Percentiles rank a stretch among this genome's conserved stretches.
Evolutionary conservation across 352 stramenopile genomes (phyloP).

Genomic region (Phytophthora citrophthora): DNA sequence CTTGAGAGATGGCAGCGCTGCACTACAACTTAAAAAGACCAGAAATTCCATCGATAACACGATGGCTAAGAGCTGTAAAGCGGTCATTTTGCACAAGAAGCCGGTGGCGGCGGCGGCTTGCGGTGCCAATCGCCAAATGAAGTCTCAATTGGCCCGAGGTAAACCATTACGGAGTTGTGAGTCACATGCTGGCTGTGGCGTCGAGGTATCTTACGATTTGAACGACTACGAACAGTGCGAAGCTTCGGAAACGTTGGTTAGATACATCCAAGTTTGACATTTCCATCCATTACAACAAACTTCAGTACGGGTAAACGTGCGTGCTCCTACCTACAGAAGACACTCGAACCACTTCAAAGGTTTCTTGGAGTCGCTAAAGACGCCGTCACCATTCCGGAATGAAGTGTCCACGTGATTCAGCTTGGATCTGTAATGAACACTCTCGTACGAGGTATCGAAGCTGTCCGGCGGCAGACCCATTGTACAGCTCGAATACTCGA

Average conservation of each 20-base stretch:
- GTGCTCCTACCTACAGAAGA: conserved; percentile 38
- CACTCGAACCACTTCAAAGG: conserved; percentile 80
- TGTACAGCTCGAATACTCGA: conserved; percentile 59
- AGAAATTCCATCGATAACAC: background rate
- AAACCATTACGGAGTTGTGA: too few relatives aligned
- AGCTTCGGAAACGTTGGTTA: too few relatives aligned
- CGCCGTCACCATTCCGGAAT: conserved; percentile 63
- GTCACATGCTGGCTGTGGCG: conserved; percentile 1
- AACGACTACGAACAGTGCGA: too few relatives aligned
- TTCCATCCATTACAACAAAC: conserved; percentile 26
- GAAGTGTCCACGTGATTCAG: conserved; percentile 69
- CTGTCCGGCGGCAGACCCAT: conserved; percentile 32
- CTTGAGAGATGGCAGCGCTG: conserved; percentile 31
- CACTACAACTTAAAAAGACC: background rate
- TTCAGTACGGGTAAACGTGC: conserved; percentile 5
- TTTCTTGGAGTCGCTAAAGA: conserved; percentile 57
- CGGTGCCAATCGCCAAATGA: conserved; percentile 11
- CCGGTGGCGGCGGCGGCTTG: background rate
- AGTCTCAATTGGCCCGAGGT: background rate
- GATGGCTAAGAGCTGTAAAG: background rate
- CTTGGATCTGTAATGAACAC: conserved; percentile 45
- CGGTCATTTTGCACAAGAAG: conserved; percentile 15
- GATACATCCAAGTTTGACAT: background rate
- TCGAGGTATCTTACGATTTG: conserved; percentile 16
- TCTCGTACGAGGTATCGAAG: conserved; percentile 48